Base-by-base conservation (phyloP, 208 protist species). In the Trypanosomatidae sp. region DNA sequence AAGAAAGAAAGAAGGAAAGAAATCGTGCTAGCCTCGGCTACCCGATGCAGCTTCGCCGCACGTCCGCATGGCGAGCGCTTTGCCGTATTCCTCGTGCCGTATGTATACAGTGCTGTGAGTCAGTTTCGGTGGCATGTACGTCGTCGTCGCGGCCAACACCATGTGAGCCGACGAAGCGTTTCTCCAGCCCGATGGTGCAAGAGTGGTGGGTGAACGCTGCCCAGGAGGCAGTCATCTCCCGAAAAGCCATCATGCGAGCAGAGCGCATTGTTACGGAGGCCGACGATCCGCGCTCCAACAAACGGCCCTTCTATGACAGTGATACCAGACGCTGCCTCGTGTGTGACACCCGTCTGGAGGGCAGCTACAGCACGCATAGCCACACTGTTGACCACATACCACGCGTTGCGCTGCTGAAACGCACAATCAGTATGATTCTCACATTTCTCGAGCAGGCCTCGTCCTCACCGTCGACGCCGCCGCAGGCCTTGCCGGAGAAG, bases 361-460 rank as follows among this genome's bases (percentile, higher is more conserved):
- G 74, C 3, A 81, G 79, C 46, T 88, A 88, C 72, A 25, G 33
- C 19, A 46, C 70, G 19, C 91, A 96, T 72, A 70, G 5, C 10
- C 33, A 22, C 22, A 76, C 68, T n/a, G 69, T 88, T 1, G 78
- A 86, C 33, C 91, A 96, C 71, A 62, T 71, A 10, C 81, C 82
- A 6, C 87, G 87, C 12, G 30, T 90, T 5, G 89, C 67, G 19
- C 81, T 96, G n/a, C 58, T 94, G 44, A 80, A 87, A 77, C 74
- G 89, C 5, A 77, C 77, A 0, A 52, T 91, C 9, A 68, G 71
- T 25, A 65, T 91, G 10, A 56, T 90, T 2, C 65, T 85, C 36
- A 79, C 74, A 19, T 78, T 83, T 62, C 64, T 89, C 33, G 64
- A 59, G 30, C 74, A 79, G 69, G 44, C 41, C 33, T 12, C 33